phyloP scores from a whole-genome alignment of 106 monocot genomes.

The Amphibolis antarctica region DNA sequence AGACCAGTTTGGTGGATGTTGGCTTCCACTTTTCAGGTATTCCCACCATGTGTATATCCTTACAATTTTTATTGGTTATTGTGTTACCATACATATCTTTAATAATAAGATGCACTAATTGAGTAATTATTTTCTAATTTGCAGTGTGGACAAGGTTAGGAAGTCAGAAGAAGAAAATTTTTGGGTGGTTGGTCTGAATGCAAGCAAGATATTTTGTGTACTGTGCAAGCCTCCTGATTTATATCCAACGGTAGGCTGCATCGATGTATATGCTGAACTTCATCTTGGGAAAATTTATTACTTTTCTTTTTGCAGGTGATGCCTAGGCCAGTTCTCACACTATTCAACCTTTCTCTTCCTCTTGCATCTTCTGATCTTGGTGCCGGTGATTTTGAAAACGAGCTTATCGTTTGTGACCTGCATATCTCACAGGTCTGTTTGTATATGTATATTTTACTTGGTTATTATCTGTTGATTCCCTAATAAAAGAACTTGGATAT shows the following conservation, averaged over 20 bases:
- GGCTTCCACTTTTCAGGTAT: conserved; percentile 97
- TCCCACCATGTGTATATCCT: background rate
- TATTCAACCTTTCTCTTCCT: conserved; percentile 61
- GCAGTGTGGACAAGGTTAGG: conserved; percentile 58
- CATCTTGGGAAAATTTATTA: background rate
- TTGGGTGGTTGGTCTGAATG: conserved; percentile 79
- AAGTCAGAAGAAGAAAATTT: conserved; percentile 82
- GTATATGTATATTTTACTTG: background rate
- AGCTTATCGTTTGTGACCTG: conserved; percentile 60
- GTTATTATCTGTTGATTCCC: background rate
- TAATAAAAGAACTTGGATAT: background rate
- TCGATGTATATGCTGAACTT: background rate
- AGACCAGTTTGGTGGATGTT: conserved; percentile 64
- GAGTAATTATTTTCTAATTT: background rate
- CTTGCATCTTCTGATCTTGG: conserved; percentile 89
- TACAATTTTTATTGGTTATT: background rate
- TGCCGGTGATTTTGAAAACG: conserved; percentile 73
- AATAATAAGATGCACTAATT: background rate
- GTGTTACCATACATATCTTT: background rate
- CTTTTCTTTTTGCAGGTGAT: conserved; percentile 39
- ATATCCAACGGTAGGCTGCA: conserved; percentile 48
- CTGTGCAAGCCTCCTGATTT: conserved; percentile 71
- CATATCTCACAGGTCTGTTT: conserved; percentile 62
- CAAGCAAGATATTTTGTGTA: conserved; percentile 75
- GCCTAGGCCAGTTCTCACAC: conserved; percentile 80